Evolutionary conservation across 306 rosid genomes (phyloP).

Genomic region (Notholithocarpus densiflorus): DNA sequence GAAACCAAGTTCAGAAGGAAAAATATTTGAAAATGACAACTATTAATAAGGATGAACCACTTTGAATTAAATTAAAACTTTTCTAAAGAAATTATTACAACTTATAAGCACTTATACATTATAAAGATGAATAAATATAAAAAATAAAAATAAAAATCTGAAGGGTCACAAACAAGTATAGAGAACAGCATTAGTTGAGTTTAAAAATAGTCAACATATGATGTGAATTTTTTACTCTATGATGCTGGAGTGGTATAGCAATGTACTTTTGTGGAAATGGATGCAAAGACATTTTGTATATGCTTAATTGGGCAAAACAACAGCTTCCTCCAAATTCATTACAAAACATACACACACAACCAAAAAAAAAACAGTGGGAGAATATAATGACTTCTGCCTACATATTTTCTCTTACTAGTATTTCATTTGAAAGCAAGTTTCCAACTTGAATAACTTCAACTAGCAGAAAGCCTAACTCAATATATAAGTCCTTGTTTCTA

Average conservation of each 20-base stretch:
- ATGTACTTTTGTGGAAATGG: neutral
- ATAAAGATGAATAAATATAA: neutral
- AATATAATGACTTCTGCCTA: neutral
- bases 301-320: too few relatives aligned
- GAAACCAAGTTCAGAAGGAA: neutral
- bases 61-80: neutral
- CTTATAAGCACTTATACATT: neutral
- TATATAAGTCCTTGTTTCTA: neutral
- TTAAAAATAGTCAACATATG: neutral
- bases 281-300: too few relatives aligned
- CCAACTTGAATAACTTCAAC: neutral
- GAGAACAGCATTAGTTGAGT: neutral
- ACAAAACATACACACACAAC: too few relatives aligned
- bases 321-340: too few relatives aligned
- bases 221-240: neutral
- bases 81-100: neutral
- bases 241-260: neutral
- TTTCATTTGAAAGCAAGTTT: neutral
- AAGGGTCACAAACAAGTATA: neutral
- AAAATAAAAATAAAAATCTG: neutral
- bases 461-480: neutral
- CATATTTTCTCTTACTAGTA: neutral
- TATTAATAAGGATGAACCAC: neutral
- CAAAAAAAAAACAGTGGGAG: too few relatives aligned
- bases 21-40: neutral